Evolutionary conservation across 805 yeast genomes (phyloP), one percentile per base, ranked within the genome.

Genomic region (Osmozyma mogii): DNA sequence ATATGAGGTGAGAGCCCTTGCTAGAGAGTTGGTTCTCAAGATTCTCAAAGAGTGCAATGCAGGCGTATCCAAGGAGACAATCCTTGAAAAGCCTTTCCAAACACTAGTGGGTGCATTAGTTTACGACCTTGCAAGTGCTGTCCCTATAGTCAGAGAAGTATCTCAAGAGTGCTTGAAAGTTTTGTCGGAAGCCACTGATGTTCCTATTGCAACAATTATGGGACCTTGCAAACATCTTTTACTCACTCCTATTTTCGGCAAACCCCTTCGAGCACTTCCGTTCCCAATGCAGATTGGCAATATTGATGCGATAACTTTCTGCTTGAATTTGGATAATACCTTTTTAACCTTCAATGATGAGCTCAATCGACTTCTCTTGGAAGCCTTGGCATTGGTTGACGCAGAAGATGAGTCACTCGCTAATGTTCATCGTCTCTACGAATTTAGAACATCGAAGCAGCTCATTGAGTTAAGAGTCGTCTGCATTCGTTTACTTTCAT

Each of bases 261-360:
- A 92, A 50, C 99, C 99, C 0, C 58, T 92, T 34, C 69, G 99
- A 39, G 99, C 99, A 0, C 65, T 92, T 37, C 98, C 99, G 0
- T 92, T 94, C 60, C 92, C 95, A 4, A 92, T 89, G 95, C 98
- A 94, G 58, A 92, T 92, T 33, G 98, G 98, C 21, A 88, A 92
- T 52, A 88, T 92, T 37, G 97, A 92, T 54, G 97, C 97, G 1
- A 84, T 92, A n/a, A 78, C 95, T 0, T 94, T 78, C 54, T 89
- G 96, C 49, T 60, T 92, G 34, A 75, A 80, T 1, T 63, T 89
- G 28, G 92, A 84, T 9, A 72, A 81, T 38, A 70, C 95, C 0
- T 87, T 89, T 43, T 60, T 89, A 40, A 78, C 79, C 7, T 89
- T 85, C 50, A 84, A 83, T 42, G 97, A 92, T 32, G 97, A 94